Evolutionary conservation across 2,329 filamentous ascomycete species (phyloP), one percentile per base, ranked within the genome.

Genomic region (Huntiella savannae): DNA sequence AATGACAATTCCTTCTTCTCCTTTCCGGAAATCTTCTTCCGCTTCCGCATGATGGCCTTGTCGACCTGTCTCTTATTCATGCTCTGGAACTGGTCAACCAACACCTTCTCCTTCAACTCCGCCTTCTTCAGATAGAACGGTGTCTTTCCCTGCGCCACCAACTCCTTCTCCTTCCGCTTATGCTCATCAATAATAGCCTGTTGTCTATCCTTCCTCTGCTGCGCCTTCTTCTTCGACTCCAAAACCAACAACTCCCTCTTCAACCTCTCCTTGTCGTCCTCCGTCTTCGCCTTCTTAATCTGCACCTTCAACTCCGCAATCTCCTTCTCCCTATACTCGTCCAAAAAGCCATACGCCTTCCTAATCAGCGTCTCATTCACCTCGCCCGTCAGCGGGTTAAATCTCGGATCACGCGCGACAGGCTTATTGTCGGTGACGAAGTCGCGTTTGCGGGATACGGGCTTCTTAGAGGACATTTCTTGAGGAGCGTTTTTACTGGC

Each of bases 71-170:
- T 80, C 58, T 81, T 80, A 62, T 83, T 91, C 79, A 96, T 81
- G 50, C 74, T 73, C 55, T 79, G 73, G 62, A 82, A 95, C 59
- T 80, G 76, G 55, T 91, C 79, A 57, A 82, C 68, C 51, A 95
- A 66, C 47, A 86, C 68, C 61, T 79, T 68, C 68, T 88, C 85
- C 77, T 91, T 93, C 68, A 91, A 75, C 64, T 95, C 88, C 57
- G 78, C 77, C 66, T 79, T 79, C 74, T 98, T 98, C 55, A 96
- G 66, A 62, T 84, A 96, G 64, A 86, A 98, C 0, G 91, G 88
- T 59, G 73, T 76, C 75, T 95, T 95, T 51, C 91, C 91, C 64
- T 92, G 75, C 55, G 77, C 77, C 44, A 96, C 77, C 50, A 82
- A 65, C 59, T 87, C 81, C 64, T 84, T 86, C 68, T 98, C 91